Conservation (phyloP, 2,329 filamentous ascomycete genomes). For the Penicillium sp. region DNA sequence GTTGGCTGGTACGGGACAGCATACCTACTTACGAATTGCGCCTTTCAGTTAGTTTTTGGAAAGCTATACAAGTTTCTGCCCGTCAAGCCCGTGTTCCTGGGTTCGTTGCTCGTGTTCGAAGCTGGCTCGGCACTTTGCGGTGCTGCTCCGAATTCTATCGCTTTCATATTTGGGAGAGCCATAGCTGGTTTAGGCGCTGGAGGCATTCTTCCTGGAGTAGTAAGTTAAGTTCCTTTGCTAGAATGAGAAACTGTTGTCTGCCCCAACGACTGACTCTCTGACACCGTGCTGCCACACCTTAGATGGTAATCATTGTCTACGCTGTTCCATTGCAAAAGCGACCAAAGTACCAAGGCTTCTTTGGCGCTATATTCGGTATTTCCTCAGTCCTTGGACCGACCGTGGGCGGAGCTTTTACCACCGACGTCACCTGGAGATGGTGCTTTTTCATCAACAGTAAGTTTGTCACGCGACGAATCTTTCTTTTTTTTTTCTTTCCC, state of each 20-base stretch:
- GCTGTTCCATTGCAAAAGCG: slow-evolving; percentile 1
- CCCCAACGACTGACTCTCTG: too few species aligned
- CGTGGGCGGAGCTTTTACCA: slow-evolving; percentile 28
- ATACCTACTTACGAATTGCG: slow-evolving; percentile 42
- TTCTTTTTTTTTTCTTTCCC: too few species aligned
- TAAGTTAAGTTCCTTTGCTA: too few species aligned
- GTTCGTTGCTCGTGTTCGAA: slow-evolving; percentile 28
- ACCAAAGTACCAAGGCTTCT: slow-evolving; percentile 58
- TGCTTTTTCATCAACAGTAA: slow-evolving; percentile 36
- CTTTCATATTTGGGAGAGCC: slow-evolving; percentile 59
- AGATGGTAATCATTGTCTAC: background rate
- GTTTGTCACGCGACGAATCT: too few species aligned
- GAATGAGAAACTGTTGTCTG: too few species aligned
- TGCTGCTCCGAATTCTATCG: slow-evolving; percentile 54
- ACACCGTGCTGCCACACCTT: too few species aligned
- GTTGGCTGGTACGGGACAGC: slow-evolving; percentile 34
- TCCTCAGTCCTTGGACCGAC: slow-evolving; percentile 27
- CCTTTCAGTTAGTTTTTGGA: slow-evolving; percentile 30
- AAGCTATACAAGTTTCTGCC: slow-evolving; percentile 46
- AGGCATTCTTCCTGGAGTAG: slow-evolving; percentile 32
- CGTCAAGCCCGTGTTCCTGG: slow-evolving; percentile 32
- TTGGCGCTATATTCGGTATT: slow-evolving; percentile 44
- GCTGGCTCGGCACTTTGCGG: slow-evolving; percentile 46
- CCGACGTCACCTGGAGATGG: slow-evolving; percentile 30
- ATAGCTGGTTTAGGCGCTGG: slow-evolving; percentile 62